A percentile compares a stretch with the other conserved stretches of the same genome.
These are phyloP conservation scores for Suillus brevipes DNA, from an alignment of 768 basidiomycete genomes.

Conservation along the genomic window DNA sequence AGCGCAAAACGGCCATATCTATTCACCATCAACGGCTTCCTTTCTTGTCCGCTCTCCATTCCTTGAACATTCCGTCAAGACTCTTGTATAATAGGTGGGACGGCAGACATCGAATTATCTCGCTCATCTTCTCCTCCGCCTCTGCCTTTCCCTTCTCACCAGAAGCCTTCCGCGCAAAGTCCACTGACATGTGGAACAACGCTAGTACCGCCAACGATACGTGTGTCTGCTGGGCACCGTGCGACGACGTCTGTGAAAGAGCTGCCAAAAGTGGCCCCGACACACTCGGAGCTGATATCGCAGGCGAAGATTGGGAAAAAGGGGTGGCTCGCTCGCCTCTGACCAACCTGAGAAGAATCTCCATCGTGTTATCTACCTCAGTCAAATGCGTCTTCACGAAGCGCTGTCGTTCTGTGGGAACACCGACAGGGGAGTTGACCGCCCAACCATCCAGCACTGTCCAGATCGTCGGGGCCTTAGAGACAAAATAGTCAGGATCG, in stretches of 20 bases:
- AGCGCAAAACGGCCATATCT: constrained; percentile 4
- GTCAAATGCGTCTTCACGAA: constrained; percentile 89
- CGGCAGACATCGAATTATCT: constrained; percentile 89
- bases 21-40: constrained; percentile 44
- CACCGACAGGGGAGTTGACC: constrained; percentile 76
- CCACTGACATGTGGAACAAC: constrained; percentile 80
- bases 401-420: constrained; percentile 72
- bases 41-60: constrained; percentile 86
- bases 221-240: constrained; percentile 89
- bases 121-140: constrained; percentile 76
- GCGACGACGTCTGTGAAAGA: constrained; percentile 72
- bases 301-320: constrained; percentile 61
- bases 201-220: constrained; percentile 92
- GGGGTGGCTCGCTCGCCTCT: constrained; percentile 82
- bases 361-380: constrained; percentile 85
- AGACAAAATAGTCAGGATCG: constrained; percentile 8
- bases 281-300: constrained; percentile 60
- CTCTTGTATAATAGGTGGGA: constrained; percentile 86
- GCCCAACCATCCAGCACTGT: constrained; percentile 91
- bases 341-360: constrained; percentile 89
- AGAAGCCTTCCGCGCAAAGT: constrained; percentile 73
- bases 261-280: constrained; percentile 73
- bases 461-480: constrained; percentile 87
- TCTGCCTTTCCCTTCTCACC: constrained; percentile 69
- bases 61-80: constrained; percentile 92